Conservation (phyloP, 805 yeast genomes). For the Priceomyces castillae region DNA sequence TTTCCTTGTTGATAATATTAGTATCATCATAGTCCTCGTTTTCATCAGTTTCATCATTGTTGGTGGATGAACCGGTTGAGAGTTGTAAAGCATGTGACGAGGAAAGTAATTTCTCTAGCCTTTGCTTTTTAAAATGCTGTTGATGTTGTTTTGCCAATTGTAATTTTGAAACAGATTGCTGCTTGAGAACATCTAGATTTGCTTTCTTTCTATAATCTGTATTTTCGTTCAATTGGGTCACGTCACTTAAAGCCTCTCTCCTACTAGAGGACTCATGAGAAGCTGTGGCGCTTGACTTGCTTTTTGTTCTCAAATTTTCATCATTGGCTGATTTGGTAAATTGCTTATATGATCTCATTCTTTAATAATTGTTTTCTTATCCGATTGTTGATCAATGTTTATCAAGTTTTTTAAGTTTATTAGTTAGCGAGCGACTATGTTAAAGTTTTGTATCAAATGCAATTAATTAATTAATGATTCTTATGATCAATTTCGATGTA, state of each 20-base stretch:
- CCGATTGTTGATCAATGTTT: neutral
- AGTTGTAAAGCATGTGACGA: constrained; percentile 2
- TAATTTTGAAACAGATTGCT: constrained; percentile 12
- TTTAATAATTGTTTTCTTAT: neutral
- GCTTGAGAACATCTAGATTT: constrained; percentile 6
- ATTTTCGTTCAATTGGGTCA: constrained; percentile 23
- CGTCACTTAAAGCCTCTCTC: constrained; percentile 30
- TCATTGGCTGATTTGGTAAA: constrained; percentile 13
- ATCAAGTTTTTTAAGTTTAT: neutral
- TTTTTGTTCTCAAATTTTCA: constrained; percentile 16
- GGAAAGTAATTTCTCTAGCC: constrained; percentile 14
- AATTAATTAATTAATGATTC: neutral
- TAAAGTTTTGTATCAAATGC: constrained; percentile 2
- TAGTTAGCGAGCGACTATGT: constrained; percentile 5
- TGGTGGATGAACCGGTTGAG: constrained; percentile 5
- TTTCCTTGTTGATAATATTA: constrained; percentile 12
- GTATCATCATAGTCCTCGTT: constrained; percentile 12
- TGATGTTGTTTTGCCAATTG: constrained; percentile 18
- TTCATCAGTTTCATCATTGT: constrained; percentile 15
- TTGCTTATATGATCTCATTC: constrained; percentile 13
- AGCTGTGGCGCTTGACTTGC: constrained; percentile 4
- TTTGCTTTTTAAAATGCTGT: constrained; percentile 21
- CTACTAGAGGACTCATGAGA: constrained; percentile 7
- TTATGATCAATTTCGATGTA: neutral
- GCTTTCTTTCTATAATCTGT: constrained; percentile 8